These are phyloP conservation scores for Plasmodium cynomolgi DNA, from an alignment of 169 alveolate species.

Conservation along the genomic window DNA sequence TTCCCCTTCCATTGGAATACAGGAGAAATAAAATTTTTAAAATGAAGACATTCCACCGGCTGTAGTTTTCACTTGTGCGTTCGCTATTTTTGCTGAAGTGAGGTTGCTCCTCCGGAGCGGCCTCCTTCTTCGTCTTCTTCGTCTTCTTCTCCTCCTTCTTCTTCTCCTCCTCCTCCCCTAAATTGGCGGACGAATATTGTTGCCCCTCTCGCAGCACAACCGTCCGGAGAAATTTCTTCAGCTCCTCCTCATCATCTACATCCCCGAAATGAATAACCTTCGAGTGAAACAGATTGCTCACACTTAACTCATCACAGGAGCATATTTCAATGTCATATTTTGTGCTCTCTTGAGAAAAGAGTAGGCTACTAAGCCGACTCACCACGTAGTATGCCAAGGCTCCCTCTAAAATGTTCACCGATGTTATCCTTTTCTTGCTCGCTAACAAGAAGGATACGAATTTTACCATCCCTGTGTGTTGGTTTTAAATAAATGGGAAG, in stretches of 20 bases:
- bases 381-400: constrained; percentile 21
- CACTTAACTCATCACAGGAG: constrained; percentile 36
- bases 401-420: constrained; percentile 17
- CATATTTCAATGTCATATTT: constrained; percentile 48
- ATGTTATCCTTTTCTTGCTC: neutral
- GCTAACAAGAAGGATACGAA: constrained; percentile 2
- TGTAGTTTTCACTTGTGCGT: neutral
- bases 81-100: neutral
- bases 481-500: neutral
- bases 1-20: neutral
- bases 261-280: constrained; percentile 11
- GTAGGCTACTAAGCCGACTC: neutral
- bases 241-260: neutral
- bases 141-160: too few relatives aligned
- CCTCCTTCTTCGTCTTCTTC: too few relatives aligned
- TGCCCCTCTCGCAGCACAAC: constrained; percentile 7
- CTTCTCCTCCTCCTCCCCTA: neutral
- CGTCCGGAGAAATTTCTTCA: neutral
- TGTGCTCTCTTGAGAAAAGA: neutral
- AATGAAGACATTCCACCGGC: constrained; percentile 26
- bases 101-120: neutral
- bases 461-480: constrained; percentile 5
- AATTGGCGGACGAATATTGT: neutral
- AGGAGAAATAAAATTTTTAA: constrained; percentile 27
- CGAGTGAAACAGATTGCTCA: constrained; percentile 26